These are phyloP conservation scores for Dryadomyces quercus-mongolicae DNA, from an alignment of 2,329 filamentous ascomycete genomes.

Conservation along the genomic window DNA sequence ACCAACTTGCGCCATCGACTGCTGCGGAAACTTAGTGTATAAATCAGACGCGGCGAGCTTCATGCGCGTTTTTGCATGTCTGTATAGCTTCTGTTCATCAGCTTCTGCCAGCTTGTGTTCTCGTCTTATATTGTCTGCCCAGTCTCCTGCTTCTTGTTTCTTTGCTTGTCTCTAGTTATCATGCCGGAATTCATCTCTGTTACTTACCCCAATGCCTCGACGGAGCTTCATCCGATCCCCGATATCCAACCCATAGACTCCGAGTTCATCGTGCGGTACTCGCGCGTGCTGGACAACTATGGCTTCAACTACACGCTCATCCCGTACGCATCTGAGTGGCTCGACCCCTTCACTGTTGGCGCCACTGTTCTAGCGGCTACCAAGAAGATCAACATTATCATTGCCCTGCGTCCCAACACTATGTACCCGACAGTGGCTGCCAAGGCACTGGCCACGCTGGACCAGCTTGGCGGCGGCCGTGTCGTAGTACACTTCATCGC, in stretches of 20 bases:
- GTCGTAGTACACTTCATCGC: slow-evolving; percentile 50
- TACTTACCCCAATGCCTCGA: slow-evolving; percentile 44
- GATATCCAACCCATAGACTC: slow-evolving; percentile 36
- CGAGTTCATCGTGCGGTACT: slow-evolving; percentile 43
- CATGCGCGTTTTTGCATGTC: too few species aligned
- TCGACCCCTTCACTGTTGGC: slow-evolving; percentile 45
- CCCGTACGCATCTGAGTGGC: slow-evolving; percentile 42
- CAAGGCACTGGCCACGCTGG: slow-evolving; percentile 48
- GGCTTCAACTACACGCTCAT: slow-evolving; percentile 50
- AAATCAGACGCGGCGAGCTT: neutral
- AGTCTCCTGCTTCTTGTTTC: neutral
- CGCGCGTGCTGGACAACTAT: slow-evolving; percentile 45
- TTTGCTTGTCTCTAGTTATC: neutral
- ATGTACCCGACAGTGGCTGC: slow-evolving; percentile 50
- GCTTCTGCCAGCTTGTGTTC: too few species aligned
- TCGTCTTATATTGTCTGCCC: too few species aligned
- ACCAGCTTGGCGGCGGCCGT: slow-evolving; percentile 44
- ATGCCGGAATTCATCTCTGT: slow-evolving; percentile 46
- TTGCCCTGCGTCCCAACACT: slow-evolving; percentile 49
- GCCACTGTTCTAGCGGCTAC: slow-evolving; percentile 44
- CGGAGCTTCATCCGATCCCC: slow-evolving; percentile 40
- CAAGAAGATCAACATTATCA: slow-evolving; percentile 48
- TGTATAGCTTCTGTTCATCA: too few species aligned
- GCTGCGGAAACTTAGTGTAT: neutral
- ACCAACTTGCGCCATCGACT: neutral